phyloP scores from a whole-genome alignment of 768 basidiomycete species.

The Xanthoconium stramineum region DNA sequence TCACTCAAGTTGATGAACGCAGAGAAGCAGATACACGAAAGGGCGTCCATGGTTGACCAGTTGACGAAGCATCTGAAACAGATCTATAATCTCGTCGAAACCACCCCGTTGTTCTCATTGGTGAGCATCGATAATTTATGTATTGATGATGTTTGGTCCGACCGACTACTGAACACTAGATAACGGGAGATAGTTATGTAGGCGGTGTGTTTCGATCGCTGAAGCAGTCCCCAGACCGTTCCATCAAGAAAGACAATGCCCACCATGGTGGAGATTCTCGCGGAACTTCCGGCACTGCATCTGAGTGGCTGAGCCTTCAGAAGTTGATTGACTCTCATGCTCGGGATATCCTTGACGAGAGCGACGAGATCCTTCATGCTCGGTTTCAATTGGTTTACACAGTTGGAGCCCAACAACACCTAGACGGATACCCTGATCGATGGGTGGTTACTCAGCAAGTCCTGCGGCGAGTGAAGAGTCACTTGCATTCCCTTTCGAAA shows the following conservation, averaged over 20 bases:
- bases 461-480: neutral
- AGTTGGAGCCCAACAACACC: neutral
- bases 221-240: too few relatives aligned
- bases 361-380: neutral
- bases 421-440: neutral
- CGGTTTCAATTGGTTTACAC: neutral
- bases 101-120: neutral
- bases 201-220: neutral
- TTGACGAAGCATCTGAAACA: neutral
- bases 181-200: neutral
- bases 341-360: neutral
- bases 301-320: neutral
- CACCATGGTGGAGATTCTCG: neutral
- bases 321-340: neutral
- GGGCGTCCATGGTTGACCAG: neutral
- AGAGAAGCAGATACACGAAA: slow-evolving; percentile 25
- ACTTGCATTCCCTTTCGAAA: too few relatives aligned
- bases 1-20: slow-evolving; percentile 45
- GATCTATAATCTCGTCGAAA: neutral
- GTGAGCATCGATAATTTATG: neutral
- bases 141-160: neutral
- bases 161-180: neutral
- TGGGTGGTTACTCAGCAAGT: neutral
- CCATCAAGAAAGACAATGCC: too few relatives aligned
- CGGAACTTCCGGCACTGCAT: neutral